phyloP scores from a whole-genome alignment of 2,329 filamentous ascomycete genomes.

The Fusarium guadeloupense region DNA sequence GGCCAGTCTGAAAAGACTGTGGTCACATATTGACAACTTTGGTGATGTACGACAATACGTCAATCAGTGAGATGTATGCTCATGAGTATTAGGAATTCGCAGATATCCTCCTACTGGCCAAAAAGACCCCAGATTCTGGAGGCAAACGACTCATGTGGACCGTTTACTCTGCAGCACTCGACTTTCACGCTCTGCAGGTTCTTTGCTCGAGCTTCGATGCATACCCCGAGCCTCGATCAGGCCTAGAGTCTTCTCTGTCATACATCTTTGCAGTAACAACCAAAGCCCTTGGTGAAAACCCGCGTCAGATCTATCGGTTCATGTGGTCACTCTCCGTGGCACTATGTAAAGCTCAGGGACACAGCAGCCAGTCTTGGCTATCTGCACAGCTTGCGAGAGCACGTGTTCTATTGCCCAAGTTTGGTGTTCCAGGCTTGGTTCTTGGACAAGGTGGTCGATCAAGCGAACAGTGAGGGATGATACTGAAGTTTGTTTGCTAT shows the following conservation, averaged over 20 bases:
- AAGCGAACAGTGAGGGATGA: neutral
- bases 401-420: conserved; percentile 23
- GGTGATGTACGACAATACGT: conserved; percentile 19
- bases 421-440: conserved; percentile 25
- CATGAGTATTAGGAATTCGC: conserved; percentile 28
- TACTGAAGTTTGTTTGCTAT: neutral
- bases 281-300: conserved; percentile 28
- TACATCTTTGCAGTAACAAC: conserved; percentile 28
- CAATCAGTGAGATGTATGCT: fast-evolving
- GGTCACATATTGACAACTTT: conserved; percentile 23
- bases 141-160: conserved; percentile 41
- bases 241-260: neutral
- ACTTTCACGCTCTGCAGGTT: conserved; percentile 32
- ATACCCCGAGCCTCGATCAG: neutral
- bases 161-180: conserved; percentile 29
- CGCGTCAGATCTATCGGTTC: conserved; percentile 33
- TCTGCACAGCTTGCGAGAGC: conserved; percentile 21
- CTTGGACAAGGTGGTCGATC: conserved; percentile 8
- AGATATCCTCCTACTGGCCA: conserved; percentile 26
- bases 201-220: conserved; percentile 11
- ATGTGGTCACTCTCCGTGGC: conserved; percentile 39
- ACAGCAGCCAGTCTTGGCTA: conserved; percentile 21
- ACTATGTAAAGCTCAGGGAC: conserved; percentile 4
- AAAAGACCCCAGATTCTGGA: neutral
- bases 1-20: neutral